Base-by-base conservation (phyloP, 768 basidiomycete species). In the Suillus bovinus region DNA sequence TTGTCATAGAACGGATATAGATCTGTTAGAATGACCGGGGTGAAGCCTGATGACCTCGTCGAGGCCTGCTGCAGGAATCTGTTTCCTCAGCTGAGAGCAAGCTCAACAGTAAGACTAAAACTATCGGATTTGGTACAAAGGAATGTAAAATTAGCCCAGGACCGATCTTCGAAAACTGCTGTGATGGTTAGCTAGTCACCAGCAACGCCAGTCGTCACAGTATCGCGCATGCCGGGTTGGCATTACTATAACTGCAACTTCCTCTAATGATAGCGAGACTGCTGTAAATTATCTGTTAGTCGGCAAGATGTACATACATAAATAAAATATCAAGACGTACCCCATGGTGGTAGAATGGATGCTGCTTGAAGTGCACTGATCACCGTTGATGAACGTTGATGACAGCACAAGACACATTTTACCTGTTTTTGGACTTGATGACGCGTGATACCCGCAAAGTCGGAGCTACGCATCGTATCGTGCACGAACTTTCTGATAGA, bases 401-500 rank as follows among this genome's bases (percentile, higher is more conserved):
- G n/a, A n/a, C n/a, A n/a, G n/a, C n/a, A n/a, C n/a, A n/a, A n/a
- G n/a, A n/a, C n/a, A n/a, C n/a, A n/a, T n/a, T n/a, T n/a, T n/a
- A n/a, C n/a, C n/a, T n/a, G n/a, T n/a, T n/a, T n/a, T n/a, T n/a
- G n/a, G n/a, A n/a, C n/a, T n/a, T n/a, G n/a, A n/a, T n/a, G n/a
- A n/a, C n/a, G n/a, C n/a, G n/a, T n/a, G n/a, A n/a, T n/a, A n/a
- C n/a, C n/a, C n/a, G n/a, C n/a, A n/a, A n/a, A n/a, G n/a, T n/a
- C n/a, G n/a, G n/a, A n/a, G n/a, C n/a, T n/a, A n/a, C 0, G 90
- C 85, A 29, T 88, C 80, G 73, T 91, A 93, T 49, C 94, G 87
- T 17, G 87, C 81, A 59, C 88, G 85, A 62, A 97, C 88, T 96
- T 99, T 99, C 96, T 97, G 71, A 36, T 9, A 33, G 56, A 49